Conservation (phyloP, 1,284 basidiomycete species). For the Somion occarium region DNA sequence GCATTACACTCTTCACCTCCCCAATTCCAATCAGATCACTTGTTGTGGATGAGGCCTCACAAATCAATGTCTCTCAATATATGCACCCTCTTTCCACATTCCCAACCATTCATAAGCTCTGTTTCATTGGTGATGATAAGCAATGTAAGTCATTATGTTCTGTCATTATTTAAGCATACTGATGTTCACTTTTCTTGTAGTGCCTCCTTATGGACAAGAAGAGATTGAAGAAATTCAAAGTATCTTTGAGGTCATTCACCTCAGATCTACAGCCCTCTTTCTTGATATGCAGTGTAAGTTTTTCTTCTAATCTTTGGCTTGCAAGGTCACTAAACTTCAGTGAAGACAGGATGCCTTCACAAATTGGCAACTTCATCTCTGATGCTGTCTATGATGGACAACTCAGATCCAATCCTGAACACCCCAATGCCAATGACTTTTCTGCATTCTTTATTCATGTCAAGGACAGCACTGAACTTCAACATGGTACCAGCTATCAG, state of each 20-base stretch:
- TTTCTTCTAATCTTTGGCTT: background rate
- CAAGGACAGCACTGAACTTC: conserved; percentile 33
- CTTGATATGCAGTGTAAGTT: conserved; percentile 41
- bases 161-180: background rate
- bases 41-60: conserved; percentile 42
- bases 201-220: conserved; percentile 46
- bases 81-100: conserved; percentile 45
- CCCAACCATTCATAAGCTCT: conserved; percentile 47
- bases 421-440: conserved; percentile 23
- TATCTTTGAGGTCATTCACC: conserved; percentile 40
- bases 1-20: conserved; percentile 25
- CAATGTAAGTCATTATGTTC: conserved; percentile 48
- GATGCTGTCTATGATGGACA: conserved; percentile 51
- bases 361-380: conserved; percentile 72
- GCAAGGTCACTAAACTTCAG: conserved; percentile 2
- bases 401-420: conserved; percentile 33
- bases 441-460: conserved; percentile 43
- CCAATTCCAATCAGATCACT: conserved; percentile 29
- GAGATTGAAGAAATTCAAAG: conserved; percentile 33
- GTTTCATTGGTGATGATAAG: conserved; percentile 73
- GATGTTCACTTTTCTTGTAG: conserved; percentile 23
- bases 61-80: conserved; percentile 48
- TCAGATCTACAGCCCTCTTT: conserved; percentile 28
- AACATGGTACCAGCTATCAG: conserved; percentile 36
- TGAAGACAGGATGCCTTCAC: conserved; percentile 71